Evolutionary conservation across 257 asterid genomes (phyloP), one percentile per base, ranked within the genome.

Genomic region (Nicotiana sylvestris): DNA sequence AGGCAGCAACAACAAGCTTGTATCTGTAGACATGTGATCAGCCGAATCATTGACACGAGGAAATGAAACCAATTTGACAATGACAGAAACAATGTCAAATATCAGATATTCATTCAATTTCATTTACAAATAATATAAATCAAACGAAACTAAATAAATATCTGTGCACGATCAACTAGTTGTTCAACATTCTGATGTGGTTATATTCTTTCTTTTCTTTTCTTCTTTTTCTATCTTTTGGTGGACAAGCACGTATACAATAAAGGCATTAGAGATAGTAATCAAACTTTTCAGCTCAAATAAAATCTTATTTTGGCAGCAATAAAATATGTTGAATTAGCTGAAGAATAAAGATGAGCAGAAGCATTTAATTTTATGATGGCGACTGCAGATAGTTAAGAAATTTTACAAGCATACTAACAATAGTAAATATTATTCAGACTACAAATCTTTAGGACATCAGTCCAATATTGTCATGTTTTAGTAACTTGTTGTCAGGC

Each of bases 1-100:
- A 90, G 37, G 96, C 94, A 81, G 95, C 85, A 83, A 92, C 97
- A 53, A 95, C 93, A 86, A 95, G 94, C 92, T 95, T 95, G 91
- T 94, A 95, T 67, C 99, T 95, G 95, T 72, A 72, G 32, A 66
- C 27, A 61, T 39, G 85, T 51, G 84, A 79, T 81, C 78, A 51
- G 80, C 53, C 7, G 64, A 76, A 51, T 74, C 80, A 76, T 27
- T 51, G 21, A 8, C 46, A 51, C n/a, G 4, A 76, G 80, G n/a
- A 49, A 74, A 10, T 7, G 27, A 74, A 76, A 76, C 39, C 62
- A 76, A 16, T 27, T 49, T 76, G 80, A 76, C 27, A 51, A 76
- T 27, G 62, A 76, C 64, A 76, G 80, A 74, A 76, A 76, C 80
- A 76, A 76, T 27, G 64, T 5, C 62, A 76, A 76, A 27, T 27